A percentile compares a stretch with the other conserved stretches of the same genome.
These are phyloP conservation scores for Monilinia polystroma DNA, from an alignment of 2,329 filamentous ascomycete genomes.

Conservation along the genomic window DNA sequence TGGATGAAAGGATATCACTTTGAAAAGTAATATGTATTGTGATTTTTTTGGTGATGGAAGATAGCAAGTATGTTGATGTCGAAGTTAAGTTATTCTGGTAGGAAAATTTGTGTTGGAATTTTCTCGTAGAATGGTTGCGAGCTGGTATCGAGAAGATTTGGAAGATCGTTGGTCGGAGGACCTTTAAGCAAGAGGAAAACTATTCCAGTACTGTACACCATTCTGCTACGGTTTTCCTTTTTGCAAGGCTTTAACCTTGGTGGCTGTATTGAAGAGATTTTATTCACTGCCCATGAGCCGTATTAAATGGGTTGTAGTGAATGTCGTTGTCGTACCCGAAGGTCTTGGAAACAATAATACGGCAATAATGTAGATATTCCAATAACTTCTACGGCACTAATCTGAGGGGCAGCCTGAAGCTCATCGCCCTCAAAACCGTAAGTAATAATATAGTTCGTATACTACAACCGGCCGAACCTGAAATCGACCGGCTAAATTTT, in stretches of 20 bases:
- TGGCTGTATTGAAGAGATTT: not conserved
- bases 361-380: not conserved
- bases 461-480: not conserved
- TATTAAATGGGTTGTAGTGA: not conserved
- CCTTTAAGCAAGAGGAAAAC: not conserved
- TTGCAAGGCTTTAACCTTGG: not conserved
- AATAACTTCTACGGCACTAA: not conserved
- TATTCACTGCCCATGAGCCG: not conserved
- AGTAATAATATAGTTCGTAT: not conserved
- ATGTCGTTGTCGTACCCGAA: not conserved
- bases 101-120: not conserved
- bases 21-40: not conserved
- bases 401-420: not conserved
- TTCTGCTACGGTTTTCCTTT: not conserved
- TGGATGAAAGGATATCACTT: not conserved
- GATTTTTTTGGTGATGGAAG: not conserved
- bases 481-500: not conserved
- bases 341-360: not conserved
- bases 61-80: not conserved
- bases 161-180: not conserved
- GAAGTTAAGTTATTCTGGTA: not conserved
- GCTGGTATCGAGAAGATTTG: not conserved
- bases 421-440: not conserved
- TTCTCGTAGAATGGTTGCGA: not conserved
- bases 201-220: not conserved